phyloP scores from a whole-genome alignment of 805 yeast genomes.

The Candida sithepensis region DNA sequence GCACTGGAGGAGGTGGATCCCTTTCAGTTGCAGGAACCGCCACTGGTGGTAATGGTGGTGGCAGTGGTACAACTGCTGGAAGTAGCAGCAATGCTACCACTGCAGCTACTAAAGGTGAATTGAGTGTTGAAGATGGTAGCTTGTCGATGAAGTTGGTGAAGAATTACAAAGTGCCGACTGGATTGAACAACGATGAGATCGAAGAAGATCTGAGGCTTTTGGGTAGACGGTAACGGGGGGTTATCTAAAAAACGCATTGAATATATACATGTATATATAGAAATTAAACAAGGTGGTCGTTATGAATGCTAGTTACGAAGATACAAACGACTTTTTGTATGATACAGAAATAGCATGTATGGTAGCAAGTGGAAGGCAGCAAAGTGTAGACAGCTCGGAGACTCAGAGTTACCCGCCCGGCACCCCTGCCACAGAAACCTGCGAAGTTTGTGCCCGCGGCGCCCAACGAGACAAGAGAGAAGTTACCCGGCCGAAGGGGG shows the following conservation, averaged over 20 bases:
- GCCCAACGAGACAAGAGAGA: not conserved
- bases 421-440: too few species aligned
- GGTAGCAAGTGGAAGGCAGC: too few species aligned
- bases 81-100: too few species aligned
- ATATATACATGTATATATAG: not conserved
- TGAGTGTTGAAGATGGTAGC: constrained; percentile 11
- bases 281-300: not conserved
- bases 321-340: too few species aligned
- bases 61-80: not conserved
- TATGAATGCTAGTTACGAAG: too few species aligned
- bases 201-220: constrained; percentile 24
- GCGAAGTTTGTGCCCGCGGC: too few species aligned
- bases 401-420: too few species aligned
- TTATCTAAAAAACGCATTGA: too few species aligned
- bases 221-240: not conserved
- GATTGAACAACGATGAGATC: constrained; percentile 24
- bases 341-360: not conserved
- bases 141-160: constrained; percentile 21
- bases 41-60: not conserved
- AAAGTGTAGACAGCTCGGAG: too few species aligned
- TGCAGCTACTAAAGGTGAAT: too few species aligned
- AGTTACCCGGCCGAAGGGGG: not conserved
- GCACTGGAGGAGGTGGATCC: too few species aligned
- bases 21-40: too few species aligned
- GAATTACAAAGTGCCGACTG: constrained; percentile 27